Conservation (phyloP, 2,329 filamentous ascomycete genomes). For the Meredithiella fracta region DNA sequence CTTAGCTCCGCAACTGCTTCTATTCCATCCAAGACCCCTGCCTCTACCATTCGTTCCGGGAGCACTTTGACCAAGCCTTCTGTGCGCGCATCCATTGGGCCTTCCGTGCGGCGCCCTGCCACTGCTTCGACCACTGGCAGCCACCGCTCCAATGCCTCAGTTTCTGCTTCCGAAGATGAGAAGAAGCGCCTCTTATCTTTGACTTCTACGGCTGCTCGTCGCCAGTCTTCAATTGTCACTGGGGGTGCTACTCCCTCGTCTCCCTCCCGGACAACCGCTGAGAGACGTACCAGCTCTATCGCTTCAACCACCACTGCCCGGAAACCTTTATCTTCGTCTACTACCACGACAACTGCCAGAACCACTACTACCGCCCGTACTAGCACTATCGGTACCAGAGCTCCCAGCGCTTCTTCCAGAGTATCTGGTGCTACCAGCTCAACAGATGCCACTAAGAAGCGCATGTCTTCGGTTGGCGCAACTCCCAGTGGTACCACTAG, state of each 20-base stretch:
- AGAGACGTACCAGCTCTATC: slow-evolving; percentile 21
- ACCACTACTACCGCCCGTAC: slow-evolving; percentile 9
- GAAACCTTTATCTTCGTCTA: slow-evolving; percentile 12
- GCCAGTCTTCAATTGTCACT: slow-evolving; percentile 21
- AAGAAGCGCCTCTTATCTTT: slow-evolving; percentile 22
- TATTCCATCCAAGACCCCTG: slow-evolving; percentile 18
- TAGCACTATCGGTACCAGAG: slow-evolving; percentile 18
- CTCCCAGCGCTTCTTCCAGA: slow-evolving; percentile 22
- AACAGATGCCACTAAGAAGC: slow-evolving; percentile 37
- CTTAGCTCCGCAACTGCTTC: slow-evolving; percentile 20
- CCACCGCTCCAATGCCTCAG: slow-evolving; percentile 31
- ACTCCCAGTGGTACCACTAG: slow-evolving; percentile 25
- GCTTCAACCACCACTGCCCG: slow-evolving; percentile 21
- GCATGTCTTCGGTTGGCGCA: slow-evolving; percentile 34
- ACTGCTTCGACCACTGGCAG: slow-evolving; percentile 24
- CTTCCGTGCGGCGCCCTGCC: slow-evolving; percentile 21
- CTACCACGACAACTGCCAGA: slow-evolving; percentile 3
- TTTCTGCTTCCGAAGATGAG: slow-evolving; percentile 35
- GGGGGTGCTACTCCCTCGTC: slow-evolving; percentile 18
- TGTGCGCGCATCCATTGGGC: slow-evolving; percentile 25
- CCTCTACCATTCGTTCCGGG: slow-evolving; percentile 22
- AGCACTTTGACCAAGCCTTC: slow-evolving; percentile 32
- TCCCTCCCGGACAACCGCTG: slow-evolving; percentile 21
- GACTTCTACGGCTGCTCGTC: slow-evolving; percentile 20
- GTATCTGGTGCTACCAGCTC: slow-evolving; percentile 19